Conservation (phyloP, 805 yeast genomes). For the Huiozyma naganishii region DNA sequence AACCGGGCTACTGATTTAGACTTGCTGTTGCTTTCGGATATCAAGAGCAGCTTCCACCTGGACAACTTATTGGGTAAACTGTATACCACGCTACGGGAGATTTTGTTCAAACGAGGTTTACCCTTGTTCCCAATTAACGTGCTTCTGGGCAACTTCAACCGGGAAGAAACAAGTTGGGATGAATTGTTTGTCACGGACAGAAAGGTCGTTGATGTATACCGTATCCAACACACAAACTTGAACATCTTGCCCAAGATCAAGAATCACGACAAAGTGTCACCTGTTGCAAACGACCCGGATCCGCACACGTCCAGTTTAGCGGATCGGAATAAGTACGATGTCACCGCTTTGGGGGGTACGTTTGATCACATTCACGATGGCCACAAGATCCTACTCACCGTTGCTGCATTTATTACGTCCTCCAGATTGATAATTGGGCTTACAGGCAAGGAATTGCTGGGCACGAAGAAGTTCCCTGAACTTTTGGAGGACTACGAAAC, state of each 20-base stretch:
- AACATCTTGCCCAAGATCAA: too few relatives aligned
- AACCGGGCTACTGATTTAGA: conserved; percentile 8
- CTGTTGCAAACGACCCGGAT: not conserved
- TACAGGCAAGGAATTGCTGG: conserved; percentile 63
- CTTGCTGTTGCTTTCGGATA: conserved; percentile 12
- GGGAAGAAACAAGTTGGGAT: conserved; percentile 10
- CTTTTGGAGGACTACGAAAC: conserved; percentile 46
- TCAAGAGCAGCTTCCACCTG: conserved; percentile 13
- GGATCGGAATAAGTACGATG: conserved; percentile 22
- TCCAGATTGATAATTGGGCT: conserved; percentile 63
- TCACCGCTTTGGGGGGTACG: conserved; percentile 83
- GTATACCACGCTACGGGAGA: conserved; percentile 21
- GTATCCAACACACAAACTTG: not conserved
- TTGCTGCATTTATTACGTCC: conserved; percentile 53
- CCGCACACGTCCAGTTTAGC: not conserved
- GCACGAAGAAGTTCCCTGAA: conserved; percentile 64
- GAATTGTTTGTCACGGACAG: conserved; percentile 8
- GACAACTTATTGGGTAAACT: conserved; percentile 21
- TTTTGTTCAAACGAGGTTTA: conserved; percentile 9
- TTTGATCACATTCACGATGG: conserved; percentile 96
- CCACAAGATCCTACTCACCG: conserved; percentile 72
- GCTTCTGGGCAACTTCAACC: conserved; percentile 10
- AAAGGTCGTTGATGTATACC: not conserved
- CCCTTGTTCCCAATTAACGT: conserved; percentile 20
- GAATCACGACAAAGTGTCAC: not conserved